Conservation (phyloP, 441 rosid genomes). For the Francoa sonchifolia region DNA sequence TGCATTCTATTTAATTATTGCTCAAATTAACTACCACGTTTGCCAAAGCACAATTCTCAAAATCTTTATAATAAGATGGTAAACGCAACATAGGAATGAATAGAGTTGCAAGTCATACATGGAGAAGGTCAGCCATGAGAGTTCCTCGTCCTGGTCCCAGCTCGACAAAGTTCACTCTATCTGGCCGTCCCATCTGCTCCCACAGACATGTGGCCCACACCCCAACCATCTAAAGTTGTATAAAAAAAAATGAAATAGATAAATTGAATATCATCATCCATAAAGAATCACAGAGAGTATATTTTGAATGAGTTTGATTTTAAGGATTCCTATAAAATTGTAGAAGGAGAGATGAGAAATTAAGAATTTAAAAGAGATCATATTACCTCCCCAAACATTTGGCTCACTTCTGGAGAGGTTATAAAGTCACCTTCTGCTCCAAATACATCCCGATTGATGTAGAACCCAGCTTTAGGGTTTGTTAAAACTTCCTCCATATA, state of each 20-base stretch:
- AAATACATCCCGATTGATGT: slow-evolving; percentile 84
- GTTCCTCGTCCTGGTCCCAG: slow-evolving; percentile 93
- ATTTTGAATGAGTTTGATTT: too few relatives aligned
- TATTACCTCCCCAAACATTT: slow-evolving; percentile 89
- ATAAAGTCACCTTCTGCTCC: slow-evolving; percentile 90
- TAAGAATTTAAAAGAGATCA: not conserved
- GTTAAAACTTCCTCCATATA: slow-evolving; percentile 96
- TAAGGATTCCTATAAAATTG: not conserved
- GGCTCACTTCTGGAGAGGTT: slow-evolving; percentile 95
- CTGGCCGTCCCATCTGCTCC: slow-evolving; percentile 88
- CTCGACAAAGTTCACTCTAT: slow-evolving; percentile 66
- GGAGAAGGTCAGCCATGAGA: slow-evolving; percentile 85
- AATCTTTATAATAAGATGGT: too few relatives aligned
- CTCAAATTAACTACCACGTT: too few relatives aligned
- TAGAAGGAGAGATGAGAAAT: not conserved
- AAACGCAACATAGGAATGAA: too few relatives aligned
- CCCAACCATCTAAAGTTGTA: slow-evolving; percentile 52
- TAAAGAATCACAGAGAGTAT: too few relatives aligned
- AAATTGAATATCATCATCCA: too few relatives aligned
- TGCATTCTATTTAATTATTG: too few relatives aligned
- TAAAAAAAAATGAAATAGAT: too few relatives aligned
- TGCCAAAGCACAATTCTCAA: too few relatives aligned
- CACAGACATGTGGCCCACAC: slow-evolving; percentile 87
- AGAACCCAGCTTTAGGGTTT: slow-evolving; percentile 79
- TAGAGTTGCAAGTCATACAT: too few relatives aligned